phyloP scores from a whole-genome alignment of 495 filamentous ascomycete species.

The Emericellopsis terricola region DNA sequence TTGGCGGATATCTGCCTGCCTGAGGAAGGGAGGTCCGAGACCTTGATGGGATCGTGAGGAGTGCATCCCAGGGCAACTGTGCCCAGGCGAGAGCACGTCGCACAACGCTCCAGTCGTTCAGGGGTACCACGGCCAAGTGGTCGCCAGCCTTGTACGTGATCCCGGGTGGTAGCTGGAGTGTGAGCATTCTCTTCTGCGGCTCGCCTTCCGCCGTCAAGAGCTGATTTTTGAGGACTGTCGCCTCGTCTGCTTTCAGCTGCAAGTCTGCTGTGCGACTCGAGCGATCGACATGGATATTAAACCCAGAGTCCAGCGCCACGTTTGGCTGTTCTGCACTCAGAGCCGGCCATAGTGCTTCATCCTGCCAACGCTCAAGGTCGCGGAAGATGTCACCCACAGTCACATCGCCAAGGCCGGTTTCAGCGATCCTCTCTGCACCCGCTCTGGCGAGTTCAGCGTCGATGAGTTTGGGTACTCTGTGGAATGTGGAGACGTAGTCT shows the following conservation, averaged over 20 bases:
- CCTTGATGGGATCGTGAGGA: conserved; percentile 22
- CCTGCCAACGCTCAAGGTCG: conserved; percentile 40
- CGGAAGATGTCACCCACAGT: conserved; percentile 39
- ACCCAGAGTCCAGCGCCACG: conserved; percentile 26
- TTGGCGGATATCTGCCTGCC: conserved; percentile 37
- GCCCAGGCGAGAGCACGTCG: conserved; percentile 28
- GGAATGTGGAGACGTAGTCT: conserved; percentile 49
- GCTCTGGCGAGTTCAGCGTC: conserved; percentile 26
- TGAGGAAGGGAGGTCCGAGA: conserved; percentile 36
- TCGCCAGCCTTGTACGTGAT: conserved; percentile 55
- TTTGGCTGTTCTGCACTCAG: conserved; percentile 20
- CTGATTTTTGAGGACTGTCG: conserved; percentile 33
- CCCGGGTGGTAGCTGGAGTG: conserved; percentile 44
- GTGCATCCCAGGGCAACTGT: conserved; percentile 41
- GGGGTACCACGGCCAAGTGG: conserved; percentile 55
- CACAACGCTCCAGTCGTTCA: conserved; percentile 45
- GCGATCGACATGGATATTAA: conserved; percentile 6
- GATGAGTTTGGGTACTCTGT: conserved; percentile 42
- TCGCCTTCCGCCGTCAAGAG: conserved; percentile 33
- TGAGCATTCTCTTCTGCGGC: conserved; percentile 33
- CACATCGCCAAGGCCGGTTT: conserved; percentile 34
- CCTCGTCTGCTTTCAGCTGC: conserved; percentile 37
- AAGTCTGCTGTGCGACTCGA: conserved; percentile 7
- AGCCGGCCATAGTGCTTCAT: conserved; percentile 43
- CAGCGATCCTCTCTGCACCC: conserved; percentile 29